Conservation (phyloP, 1,139 yeast species). For the Pichia sp. region DNA sequence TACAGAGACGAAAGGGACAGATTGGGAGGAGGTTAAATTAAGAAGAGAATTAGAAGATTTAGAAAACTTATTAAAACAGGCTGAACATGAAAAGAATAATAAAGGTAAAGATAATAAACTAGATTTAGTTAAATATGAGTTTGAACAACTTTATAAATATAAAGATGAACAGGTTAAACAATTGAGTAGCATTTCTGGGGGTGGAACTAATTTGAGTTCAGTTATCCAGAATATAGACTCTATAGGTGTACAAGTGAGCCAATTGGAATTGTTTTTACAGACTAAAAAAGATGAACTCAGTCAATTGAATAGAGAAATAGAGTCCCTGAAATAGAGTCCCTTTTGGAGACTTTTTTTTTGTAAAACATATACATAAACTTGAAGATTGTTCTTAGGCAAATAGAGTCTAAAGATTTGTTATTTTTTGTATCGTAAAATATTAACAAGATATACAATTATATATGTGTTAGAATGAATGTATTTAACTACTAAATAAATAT, state of each 20-base stretch:
- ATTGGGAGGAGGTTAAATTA: constrained; percentile 85
- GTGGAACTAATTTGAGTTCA: constrained; percentile 32
- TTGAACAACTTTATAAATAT: constrained; percentile 73
- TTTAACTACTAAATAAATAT: too few relatives aligned
- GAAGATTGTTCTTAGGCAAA: too few relatives aligned
- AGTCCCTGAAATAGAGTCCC: constrained; percentile 15
- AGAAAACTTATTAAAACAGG: constrained; percentile 55
- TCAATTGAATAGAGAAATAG: constrained; percentile 40
- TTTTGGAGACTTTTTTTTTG: too few relatives aligned
- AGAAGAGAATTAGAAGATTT: constrained; percentile 72
- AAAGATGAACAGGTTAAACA: constrained; percentile 48
- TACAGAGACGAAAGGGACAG: constrained; percentile 58
- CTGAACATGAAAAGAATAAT: constrained; percentile 47
- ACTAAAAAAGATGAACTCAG: constrained; percentile 47
- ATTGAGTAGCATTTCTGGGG: constrained; percentile 17
- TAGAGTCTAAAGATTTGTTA: too few relatives aligned
- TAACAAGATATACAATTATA: too few relatives aligned
- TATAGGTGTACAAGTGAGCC: constrained; percentile 58
- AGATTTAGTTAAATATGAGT: constrained; percentile 55
- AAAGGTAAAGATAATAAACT: constrained; percentile 38
- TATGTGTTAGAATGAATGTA: too few relatives aligned
- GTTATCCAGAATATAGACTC: constrained; percentile 55
- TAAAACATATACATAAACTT: too few relatives aligned
- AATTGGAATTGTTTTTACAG: constrained; percentile 50
- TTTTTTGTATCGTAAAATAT: too few relatives aligned